Conservation (phyloP, 2,329 filamentous ascomycete species). For the Aspergillus carbonarius region DNA sequence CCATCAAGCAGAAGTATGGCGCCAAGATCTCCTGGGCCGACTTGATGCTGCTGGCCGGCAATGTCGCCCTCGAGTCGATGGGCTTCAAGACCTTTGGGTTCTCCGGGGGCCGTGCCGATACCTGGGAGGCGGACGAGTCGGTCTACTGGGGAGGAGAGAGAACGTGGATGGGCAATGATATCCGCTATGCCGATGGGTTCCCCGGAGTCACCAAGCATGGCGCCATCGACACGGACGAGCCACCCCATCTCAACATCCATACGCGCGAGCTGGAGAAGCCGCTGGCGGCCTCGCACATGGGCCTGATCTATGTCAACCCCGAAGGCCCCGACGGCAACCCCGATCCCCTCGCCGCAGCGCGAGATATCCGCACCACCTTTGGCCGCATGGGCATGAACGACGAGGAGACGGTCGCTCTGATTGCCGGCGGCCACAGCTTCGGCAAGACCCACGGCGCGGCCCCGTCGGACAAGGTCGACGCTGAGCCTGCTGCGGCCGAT, state of each 20-base stretch:
- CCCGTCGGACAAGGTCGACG: slow-evolving; percentile 61
- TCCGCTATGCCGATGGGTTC: slow-evolving; percentile 54
- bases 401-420: slow-evolving; percentile 76
- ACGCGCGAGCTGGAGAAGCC: slow-evolving; percentile 66
- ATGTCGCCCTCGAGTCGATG: slow-evolving; percentile 76
- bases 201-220: slow-evolving; percentile 32
- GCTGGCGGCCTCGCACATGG: slow-evolving; percentile 69
- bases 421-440: slow-evolving; percentile 75
- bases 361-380: slow-evolving; percentile 73
- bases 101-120: slow-evolving; percentile 68
- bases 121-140: slow-evolving; percentile 73
- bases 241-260: slow-evolving; percentile 47
- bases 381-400: slow-evolving; percentile 81
- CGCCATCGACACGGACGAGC: slow-evolving; percentile 1
- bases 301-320: slow-evolving; percentile 79
- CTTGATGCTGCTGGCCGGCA: slow-evolving; percentile 68
- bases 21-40: slow-evolving; percentile 81
- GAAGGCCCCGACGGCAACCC: slow-evolving; percentile 72
- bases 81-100: slow-evolving; percentile 73
- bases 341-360: slow-evolving; percentile 66
- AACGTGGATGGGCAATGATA: slow-evolving; percentile 73
- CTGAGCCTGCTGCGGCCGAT: slow-evolving; percentile 64
- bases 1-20: slow-evolving; percentile 82
- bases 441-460: slow-evolving; percentile 79
- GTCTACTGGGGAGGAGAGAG: slow-evolving; percentile 75